These are phyloP conservation scores for Juglanconis sp. DNA, from an alignment of 2,329 filamentous ascomycete genomes.

Conservation along the genomic window DNA sequence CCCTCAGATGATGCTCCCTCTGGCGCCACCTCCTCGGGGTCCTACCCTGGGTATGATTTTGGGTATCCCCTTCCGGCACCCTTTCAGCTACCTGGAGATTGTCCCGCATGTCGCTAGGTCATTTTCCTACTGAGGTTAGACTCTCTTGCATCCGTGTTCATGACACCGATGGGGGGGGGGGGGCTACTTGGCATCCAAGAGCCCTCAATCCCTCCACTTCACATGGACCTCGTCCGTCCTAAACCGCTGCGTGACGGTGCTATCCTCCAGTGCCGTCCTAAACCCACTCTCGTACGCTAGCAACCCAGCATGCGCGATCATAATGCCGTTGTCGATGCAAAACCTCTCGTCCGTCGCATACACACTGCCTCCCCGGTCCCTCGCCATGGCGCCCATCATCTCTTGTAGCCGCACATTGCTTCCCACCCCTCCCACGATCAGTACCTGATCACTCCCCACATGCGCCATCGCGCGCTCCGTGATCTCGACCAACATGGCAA, in stretches of 20 bases:
- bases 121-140: too few species aligned
- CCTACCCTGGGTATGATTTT: background rate
- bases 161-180: background rate
- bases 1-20: background rate
- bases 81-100: too few species aligned
- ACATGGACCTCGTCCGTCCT: conserved; percentile 79
- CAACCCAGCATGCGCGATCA: conserved; percentile 96
- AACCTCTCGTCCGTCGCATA: conserved; percentile 96
- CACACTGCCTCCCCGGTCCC: conserved; percentile 81
- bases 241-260: conserved; percentile 80
- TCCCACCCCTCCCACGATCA: conserved; percentile 93
- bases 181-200: background rate
- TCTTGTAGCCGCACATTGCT: conserved; percentile 92
- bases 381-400: conserved; percentile 98
- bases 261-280: conserved; percentile 72
- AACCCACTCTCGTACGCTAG: conserved; percentile 81
- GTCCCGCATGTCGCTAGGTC: too few species aligned
- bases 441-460: conserved; percentile 82
- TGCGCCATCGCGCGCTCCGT: conserved; percentile 98
- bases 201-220: conserved; percentile 65
- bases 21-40: background rate
- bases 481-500: conserved; percentile 96
- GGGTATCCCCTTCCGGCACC: too few species aligned
- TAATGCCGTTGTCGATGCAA: conserved; percentile 98
- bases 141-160: too few species aligned